Evolutionary conservation across 2,329 filamentous ascomycete species (phyloP).

Genomic region (Talaromyces sp.): DNA sequence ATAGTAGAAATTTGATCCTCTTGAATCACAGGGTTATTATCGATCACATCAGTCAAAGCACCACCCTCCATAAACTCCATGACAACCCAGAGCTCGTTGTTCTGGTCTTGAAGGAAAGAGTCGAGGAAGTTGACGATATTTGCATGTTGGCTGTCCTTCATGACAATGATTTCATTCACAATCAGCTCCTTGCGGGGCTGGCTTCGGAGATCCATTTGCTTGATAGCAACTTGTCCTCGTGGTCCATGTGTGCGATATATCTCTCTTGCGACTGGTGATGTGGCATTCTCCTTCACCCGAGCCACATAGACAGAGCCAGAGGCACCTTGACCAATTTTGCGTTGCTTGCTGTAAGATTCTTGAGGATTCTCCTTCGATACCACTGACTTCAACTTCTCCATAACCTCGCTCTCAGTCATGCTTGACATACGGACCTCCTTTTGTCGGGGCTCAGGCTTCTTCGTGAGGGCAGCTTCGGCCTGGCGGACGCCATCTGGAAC

Average conservation of each 20-base stretch:
- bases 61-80: slow-evolving; percentile 99
- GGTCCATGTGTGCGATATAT: slow-evolving; percentile 73
- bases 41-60: slow-evolving; percentile 94
- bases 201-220: slow-evolving; percentile 98
- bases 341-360: slow-evolving; percentile 96
- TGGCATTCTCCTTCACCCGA: slow-evolving; percentile 82
- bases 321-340: slow-evolving; percentile 98
- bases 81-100: slow-evolving; percentile 95
- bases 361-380: slow-evolving; percentile 95
- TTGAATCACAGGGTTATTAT: slow-evolving; percentile 89
- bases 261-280: slow-evolving; percentile 73
- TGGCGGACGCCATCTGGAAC: slow-evolving; percentile 70
- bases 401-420: slow-evolving; percentile 95
- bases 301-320: slow-evolving; percentile 98
- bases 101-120: slow-evolving; percentile 91
- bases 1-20: slow-evolving; percentile 98
- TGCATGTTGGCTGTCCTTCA: slow-evolving; percentile 97
- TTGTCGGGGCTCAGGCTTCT: slow-evolving; percentile 70
- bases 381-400: slow-evolving; percentile 89
- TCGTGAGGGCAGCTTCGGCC: slow-evolving; percentile 80
- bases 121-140: slow-evolving; percentile 99
- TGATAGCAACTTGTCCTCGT: slow-evolving; percentile 90
- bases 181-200: slow-evolving; percentile 97
- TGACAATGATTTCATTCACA: slow-evolving; percentile 99
- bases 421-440: slow-evolving; percentile 98